Conservation (phyloP, 2,329 filamentous ascomycete species). For the Metarhizium rileyi region DNA sequence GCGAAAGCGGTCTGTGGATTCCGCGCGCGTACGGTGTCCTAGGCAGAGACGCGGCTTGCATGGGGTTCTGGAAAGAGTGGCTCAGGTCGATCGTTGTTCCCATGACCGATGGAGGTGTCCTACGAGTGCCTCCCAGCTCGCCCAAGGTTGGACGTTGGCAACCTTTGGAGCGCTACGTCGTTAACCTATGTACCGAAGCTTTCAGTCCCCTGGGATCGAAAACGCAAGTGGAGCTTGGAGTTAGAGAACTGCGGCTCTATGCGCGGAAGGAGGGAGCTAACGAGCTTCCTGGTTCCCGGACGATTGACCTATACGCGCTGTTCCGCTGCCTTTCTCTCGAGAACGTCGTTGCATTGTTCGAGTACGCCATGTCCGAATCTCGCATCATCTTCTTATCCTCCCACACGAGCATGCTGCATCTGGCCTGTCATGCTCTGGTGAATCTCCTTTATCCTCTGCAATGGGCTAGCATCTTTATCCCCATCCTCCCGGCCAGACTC, state of each 20-base stretch:
- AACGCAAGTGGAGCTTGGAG: slow-evolving; percentile 86
- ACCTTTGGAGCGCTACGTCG: slow-evolving; percentile 89
- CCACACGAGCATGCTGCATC: slow-evolving; percentile 90
- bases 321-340: slow-evolving; percentile 85
- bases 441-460: slow-evolving; percentile 83
- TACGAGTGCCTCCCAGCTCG: slow-evolving; percentile 78
- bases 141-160: slow-evolving; percentile 92
- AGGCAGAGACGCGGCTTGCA: slow-evolving; percentile 72
- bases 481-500: slow-evolving; percentile 76
- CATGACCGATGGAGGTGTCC: slow-evolving; percentile 80
- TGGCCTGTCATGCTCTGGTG: slow-evolving; percentile 79
- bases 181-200: slow-evolving; percentile 93
- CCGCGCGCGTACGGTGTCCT: slow-evolving; percentile 89
- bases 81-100: slow-evolving; percentile 86
- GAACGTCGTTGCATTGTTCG: slow-evolving; percentile 86
- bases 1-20: slow-evolving; percentile 92
- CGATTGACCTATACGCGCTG: slow-evolving; percentile 83
- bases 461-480: slow-evolving; percentile 92
- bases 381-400: slow-evolving; percentile 94
- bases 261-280: slow-evolving; percentile 88
- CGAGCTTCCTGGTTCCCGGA: slow-evolving; percentile 84
- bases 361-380: slow-evolving; percentile 86
- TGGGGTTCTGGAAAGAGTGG: slow-evolving; percentile 98
- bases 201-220: slow-evolving; percentile 86
- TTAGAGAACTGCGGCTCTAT: slow-evolving; percentile 84